phyloP scores from a whole-genome alignment of 768 basidiomycete genomes.

The Hygrocybe punicea region DNA sequence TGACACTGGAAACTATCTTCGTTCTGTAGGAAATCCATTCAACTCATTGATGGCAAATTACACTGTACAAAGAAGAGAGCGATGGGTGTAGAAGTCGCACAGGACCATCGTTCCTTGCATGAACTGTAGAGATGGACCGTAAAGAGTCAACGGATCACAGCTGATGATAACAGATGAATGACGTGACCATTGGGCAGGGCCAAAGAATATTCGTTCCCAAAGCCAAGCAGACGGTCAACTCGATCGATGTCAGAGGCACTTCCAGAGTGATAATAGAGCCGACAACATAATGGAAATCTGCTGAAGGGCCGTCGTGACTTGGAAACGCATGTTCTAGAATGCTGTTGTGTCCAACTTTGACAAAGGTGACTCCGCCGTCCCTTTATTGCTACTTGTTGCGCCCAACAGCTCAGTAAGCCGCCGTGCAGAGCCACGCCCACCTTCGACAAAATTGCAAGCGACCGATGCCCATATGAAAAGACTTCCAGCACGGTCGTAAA shows the following conservation, averaged over 20 bases:
- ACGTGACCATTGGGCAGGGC: neutral
- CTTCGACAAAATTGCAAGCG: slow-evolving; percentile 18
- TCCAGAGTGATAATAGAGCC: neutral
- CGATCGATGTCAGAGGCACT: neutral
- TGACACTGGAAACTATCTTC: too few relatives aligned
- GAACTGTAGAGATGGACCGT: neutral
- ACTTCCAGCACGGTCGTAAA: too few relatives aligned
- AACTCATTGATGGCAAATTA: too few relatives aligned
- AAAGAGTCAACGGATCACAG: neutral
- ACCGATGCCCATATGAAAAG: too few relatives aligned
- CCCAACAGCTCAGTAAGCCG: neutral
- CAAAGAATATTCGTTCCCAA: neutral
- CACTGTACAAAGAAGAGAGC: too few relatives aligned
- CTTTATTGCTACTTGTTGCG: neutral
- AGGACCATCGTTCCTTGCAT: slow-evolving; percentile 12
- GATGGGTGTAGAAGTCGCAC: too few relatives aligned
- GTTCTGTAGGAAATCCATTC: too few relatives aligned
- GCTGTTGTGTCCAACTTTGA: too few relatives aligned
- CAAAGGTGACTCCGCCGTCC: too few relatives aligned
- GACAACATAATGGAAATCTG: too few relatives aligned
- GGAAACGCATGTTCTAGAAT: too few relatives aligned
- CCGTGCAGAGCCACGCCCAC: neutral
- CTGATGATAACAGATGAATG: neutral
- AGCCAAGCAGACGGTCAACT: slow-evolving; percentile 3
- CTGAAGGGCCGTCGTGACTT: too few relatives aligned